phyloP scores from a whole-genome alignment of 441 rosid genomes.

The Kokia cookei region DNA sequence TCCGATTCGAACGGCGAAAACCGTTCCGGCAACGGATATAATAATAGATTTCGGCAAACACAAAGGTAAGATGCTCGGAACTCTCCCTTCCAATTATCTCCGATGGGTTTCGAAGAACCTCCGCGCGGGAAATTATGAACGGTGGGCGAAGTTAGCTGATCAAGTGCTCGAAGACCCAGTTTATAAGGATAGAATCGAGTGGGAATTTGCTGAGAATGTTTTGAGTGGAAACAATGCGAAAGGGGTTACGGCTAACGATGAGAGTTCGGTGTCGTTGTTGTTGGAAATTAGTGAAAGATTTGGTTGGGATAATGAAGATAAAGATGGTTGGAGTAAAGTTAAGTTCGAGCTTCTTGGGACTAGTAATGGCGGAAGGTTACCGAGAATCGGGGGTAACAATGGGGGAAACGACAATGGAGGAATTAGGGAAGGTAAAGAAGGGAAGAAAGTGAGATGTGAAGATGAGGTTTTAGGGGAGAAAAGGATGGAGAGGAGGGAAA shows the following conservation, averaged over 20 bases:
- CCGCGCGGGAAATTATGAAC: constrained; percentile 48
- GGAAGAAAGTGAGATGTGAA: constrained; percentile 19
- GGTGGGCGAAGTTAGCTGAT: constrained; percentile 74
- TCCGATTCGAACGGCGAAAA: neutral
- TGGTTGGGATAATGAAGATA: constrained; percentile 78
- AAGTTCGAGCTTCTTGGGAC: constrained; percentile 71
- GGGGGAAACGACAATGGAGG: neutral
- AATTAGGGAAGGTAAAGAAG: constrained; percentile 6
- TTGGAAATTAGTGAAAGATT: constrained; percentile 66
- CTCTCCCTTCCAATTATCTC: constrained; percentile 70
- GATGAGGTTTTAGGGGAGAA: constrained; percentile 26
- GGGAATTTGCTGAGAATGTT: constrained; percentile 61
- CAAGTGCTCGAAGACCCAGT: constrained; percentile 61
- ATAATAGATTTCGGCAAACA: constrained; percentile 67
- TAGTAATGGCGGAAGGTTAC: constrained; percentile 64
- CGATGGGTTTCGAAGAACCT: constrained; percentile 69
- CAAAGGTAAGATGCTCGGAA: constrained; percentile 78
- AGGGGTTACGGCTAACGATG: constrained; percentile 1
- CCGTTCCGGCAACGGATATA: constrained; percentile 43
- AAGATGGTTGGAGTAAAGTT: constrained; percentile 57
- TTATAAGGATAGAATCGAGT: constrained; percentile 66
- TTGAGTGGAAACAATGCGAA: constrained; percentile 43
- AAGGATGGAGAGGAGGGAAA: constrained; percentile 26
- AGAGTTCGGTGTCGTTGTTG: constrained; percentile 42
- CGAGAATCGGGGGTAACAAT: constrained; percentile 29